Evolutionary conservation across 305 asterid genomes (phyloP).

Genomic region (Solanum chacoense): DNA sequence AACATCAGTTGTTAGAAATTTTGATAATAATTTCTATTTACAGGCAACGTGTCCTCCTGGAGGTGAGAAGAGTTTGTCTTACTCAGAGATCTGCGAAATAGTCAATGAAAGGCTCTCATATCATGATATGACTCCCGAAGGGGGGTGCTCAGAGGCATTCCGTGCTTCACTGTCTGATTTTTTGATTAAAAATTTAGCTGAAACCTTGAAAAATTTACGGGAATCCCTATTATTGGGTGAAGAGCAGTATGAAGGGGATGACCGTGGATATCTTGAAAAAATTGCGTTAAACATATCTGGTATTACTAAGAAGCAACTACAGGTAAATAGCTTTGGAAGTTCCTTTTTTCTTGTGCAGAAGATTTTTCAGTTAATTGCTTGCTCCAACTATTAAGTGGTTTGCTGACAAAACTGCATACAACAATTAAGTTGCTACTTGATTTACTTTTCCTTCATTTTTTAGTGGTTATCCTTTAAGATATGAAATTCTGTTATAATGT

Average conservation of each 20-base stretch:
- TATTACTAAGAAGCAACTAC: conserved; percentile 57
- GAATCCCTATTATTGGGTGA: conserved; percentile 25
- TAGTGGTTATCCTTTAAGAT: background rate
- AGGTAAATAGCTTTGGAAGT: conserved; percentile 27
- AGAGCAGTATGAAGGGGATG: conserved; percentile 27
- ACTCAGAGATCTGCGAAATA: conserved; percentile 26
- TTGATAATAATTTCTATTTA: conserved; percentile 14
- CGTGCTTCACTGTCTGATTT: conserved; percentile 44
- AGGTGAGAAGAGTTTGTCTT: conserved; percentile 44
- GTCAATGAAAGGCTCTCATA: conserved; percentile 36
- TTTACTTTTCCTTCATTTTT: background rate
- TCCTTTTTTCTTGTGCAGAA: background rate
- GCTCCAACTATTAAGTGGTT: background rate
- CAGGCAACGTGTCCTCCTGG: conserved; percentile 89
- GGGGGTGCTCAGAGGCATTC: conserved; percentile 49
- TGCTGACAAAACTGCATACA: background rate
- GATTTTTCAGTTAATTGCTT: conserved; percentile 5
- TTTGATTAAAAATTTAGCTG: conserved; percentile 30
- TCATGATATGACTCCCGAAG: conserved; percentile 31
- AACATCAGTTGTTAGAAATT: background rate
- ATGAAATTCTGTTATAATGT: background rate
- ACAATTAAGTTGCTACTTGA: background rate
- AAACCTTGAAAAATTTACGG: conserved; percentile 18
- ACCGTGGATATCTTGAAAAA: conserved; percentile 26
- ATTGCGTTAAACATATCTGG: conserved; percentile 57